A percentile compares a stretch with the other conserved stretches of the same genome.
phyloP scores from a whole-genome alignment of 1,139 yeast species.

The Blastobotrys illinoisensis region DNA sequence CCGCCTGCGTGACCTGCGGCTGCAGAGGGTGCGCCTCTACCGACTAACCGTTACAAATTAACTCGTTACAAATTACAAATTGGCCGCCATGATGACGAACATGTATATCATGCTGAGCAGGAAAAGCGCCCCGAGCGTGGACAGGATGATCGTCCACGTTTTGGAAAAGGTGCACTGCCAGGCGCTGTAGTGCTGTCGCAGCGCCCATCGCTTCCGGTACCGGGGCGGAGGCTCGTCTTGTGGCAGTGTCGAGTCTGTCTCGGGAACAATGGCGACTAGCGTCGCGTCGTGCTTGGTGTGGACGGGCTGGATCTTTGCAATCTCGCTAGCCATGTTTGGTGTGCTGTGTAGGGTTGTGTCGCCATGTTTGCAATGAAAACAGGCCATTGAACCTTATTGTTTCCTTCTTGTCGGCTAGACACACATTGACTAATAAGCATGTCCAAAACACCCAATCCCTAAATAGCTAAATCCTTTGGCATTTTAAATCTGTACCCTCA shows the following conservation, averaged over 20 bases:
- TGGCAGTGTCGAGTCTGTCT: neutral
- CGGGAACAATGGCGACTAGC: neutral
- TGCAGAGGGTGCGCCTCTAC: conserved; percentile 83
- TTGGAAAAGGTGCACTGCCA: neutral
- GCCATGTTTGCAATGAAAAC: neutral
- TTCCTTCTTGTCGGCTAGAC: no score
- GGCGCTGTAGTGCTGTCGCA: neutral
- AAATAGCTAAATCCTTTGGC: no score
- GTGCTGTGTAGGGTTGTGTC: neutral
- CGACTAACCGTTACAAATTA: conserved; percentile 39
- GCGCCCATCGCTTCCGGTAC: neutral
- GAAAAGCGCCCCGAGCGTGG: neutral
- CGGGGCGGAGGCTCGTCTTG: neutral
- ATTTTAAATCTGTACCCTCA: no score
- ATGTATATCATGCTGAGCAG: neutral
- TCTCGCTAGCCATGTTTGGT: neutral
- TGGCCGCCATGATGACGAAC: neutral
- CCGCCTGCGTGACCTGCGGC: conserved; percentile 81
- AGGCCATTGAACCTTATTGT: neutral
- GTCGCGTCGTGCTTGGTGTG: neutral
- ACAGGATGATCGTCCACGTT: neutral
- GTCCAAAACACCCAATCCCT: no score
- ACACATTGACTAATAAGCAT: no score
- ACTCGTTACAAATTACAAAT: neutral
- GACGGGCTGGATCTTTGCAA: neutral